Conservation (phyloP, 2,329 filamentous ascomycete species). For the Pseudogymnoascus sp. region DNA sequence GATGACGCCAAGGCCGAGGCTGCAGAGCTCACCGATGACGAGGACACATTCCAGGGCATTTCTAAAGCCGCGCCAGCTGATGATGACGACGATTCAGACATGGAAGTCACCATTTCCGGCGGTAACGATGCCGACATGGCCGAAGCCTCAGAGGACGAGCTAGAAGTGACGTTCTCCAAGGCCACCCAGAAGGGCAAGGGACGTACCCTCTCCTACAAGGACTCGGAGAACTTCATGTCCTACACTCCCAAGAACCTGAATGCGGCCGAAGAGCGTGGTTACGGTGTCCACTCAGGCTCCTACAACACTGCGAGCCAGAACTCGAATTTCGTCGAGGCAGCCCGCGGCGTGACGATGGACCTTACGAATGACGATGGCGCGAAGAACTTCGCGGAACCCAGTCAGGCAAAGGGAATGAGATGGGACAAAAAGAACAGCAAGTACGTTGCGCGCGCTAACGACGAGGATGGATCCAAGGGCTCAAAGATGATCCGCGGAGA, state of each 20-base stretch:
- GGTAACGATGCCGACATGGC: conserved; percentile 43
- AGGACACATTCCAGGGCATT: conserved; percentile 18
- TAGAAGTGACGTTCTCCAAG: conserved; percentile 64
- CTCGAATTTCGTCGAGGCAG: conserved; percentile 76
- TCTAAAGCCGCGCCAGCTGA: conserved; percentile 12
- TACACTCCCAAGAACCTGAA: conserved; percentile 79
- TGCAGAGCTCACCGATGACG: conserved; percentile 30
- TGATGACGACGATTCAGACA: conserved; percentile 31
- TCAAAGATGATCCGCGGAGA: conserved; percentile 73
- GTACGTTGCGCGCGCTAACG: conserved; percentile 85
- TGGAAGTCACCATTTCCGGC: conserved; percentile 28
- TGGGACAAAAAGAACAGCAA: conserved; percentile 98
- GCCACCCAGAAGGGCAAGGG: conserved; percentile 43
- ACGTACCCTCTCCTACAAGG: conserved; percentile 60
- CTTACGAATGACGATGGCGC: conserved; percentile 78
- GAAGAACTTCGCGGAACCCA: conserved; percentile 69
- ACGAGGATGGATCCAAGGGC: conserved; percentile 80
- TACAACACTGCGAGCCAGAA: conserved; percentile 40
- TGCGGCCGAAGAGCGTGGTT: conserved; percentile 79
- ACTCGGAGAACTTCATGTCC: conserved; percentile 90
- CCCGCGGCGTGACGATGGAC: conserved; percentile 85
- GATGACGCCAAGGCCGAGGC: conserved; percentile 33
- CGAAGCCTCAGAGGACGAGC: conserved; percentile 50
- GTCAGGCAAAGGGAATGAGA: conserved; percentile 64
- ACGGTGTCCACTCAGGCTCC: conserved; percentile 80